phyloP scores from a whole-genome alignment of 2,329 filamentous ascomycete genomes.

The Didymella glomerata region DNA sequence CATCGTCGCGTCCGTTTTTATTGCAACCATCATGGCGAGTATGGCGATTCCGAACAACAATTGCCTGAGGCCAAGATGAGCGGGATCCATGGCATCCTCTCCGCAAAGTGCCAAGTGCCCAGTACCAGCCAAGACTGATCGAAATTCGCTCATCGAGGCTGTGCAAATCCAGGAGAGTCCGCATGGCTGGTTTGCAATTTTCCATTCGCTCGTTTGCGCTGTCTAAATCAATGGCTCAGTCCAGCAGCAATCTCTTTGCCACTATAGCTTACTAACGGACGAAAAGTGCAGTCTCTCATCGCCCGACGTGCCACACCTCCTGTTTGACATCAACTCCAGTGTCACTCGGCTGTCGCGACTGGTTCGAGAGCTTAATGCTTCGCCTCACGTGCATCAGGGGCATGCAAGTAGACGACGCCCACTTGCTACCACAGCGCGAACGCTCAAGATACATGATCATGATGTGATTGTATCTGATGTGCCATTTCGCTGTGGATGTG shows the following conservation, averaged over 20 bases:
- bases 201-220: constrained; percentile 4
- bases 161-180: constrained; percentile 20
- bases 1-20: not conserved
- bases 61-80: no score
- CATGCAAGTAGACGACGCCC: not conserved
- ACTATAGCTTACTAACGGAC: not conserved
- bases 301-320: not conserved
- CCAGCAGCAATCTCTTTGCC: constrained; percentile 3
- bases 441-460: not conserved
- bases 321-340: constrained; percentile 4
- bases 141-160: constrained; percentile 22
- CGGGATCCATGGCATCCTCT: constrained; percentile 1
- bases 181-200: constrained; percentile 5
- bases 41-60: constrained; percentile 8
- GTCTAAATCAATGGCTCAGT: not conserved
- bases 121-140: constrained; percentile 4
- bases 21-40: constrained; percentile 4
- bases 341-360: not conserved
- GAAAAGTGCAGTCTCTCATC: not conserved
- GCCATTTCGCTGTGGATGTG: not conserved
- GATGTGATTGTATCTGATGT: not conserved
- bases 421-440: not conserved
- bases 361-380: not conserved
- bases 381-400: not conserved
- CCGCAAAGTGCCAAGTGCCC: constrained; percentile 22